Evolutionary conservation across 345 rosid species (phyloP), one percentile per base, ranked within the genome.

Genomic region (Dovyalis caffra): DNA sequence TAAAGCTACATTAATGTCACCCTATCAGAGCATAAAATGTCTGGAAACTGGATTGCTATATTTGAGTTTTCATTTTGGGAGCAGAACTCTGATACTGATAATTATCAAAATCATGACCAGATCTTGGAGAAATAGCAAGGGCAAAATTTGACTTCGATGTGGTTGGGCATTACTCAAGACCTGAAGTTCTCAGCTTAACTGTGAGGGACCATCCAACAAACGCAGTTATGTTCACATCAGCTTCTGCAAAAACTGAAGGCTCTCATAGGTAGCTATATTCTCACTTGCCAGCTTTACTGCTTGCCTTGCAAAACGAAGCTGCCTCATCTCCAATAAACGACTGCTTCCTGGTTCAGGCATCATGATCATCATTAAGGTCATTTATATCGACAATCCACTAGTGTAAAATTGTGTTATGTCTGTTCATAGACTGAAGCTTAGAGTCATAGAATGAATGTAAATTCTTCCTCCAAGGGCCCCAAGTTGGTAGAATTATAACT

Each of bases 131-230:
- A 79, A 87, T 95, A 80, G 89, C 90, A 1, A 71, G 93, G 31
- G 98, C 96, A 37, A 95, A 95, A 68, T 92, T 95, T 53, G 97
- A 87, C 79, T 92, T 92, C n/a, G 98, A 92, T 75, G 98, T 92
- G 81, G 96, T 92, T 5, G 97, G 99, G 53, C 99, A 91, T 74
- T 92, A 91, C 83, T 77, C 98, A 35, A 92, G 99, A 74, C 96
- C 98, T 21, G 99, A 95, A 83, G 93, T 95, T 69, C 88, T 95
- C 72, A 92, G 93, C 85, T 85, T 95, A 83, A 86, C 85, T 21
- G 96, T 92, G 79, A 91, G 77, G 74, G 97, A 92, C 80, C 88
- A 92, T 76, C 97, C 95, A 51, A 79, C 88, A 57, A 83, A 73
- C 61, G 85, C 98, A 0, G 99, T 91, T 69, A 85, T 82, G 71